A percentile compares a stretch with the other conserved stretches of the same genome.
Evolutionary conservation across 805 yeast genomes (phyloP).

Genomic region (Kazachstania martiniae): DNA sequence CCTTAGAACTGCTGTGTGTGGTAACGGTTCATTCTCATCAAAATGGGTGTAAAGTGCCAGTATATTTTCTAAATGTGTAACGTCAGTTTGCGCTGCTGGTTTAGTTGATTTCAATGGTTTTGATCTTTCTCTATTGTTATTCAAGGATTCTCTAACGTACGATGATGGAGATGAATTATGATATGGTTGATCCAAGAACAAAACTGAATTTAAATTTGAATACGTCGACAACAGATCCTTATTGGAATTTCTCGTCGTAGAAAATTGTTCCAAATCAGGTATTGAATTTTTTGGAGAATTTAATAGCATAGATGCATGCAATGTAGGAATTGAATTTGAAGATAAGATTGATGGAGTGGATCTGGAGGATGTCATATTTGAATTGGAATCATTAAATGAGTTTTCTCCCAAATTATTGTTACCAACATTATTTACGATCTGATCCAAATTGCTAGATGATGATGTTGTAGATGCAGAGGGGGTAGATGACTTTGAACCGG

Average conservation of each 20-base stretch:
- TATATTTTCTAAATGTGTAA: constrained; percentile 11
- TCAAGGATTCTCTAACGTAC: no score
- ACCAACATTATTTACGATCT: no score
- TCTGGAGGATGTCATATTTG: no score
- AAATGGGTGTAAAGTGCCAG: constrained; percentile 17
- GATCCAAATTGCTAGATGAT: no score
- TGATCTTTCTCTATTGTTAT: background rate
- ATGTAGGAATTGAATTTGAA: no score
- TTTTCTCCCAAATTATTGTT: no score
- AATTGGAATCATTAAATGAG: no score
- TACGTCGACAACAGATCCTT: background rate
- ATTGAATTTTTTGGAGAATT: background rate
- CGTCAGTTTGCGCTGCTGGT: constrained; percentile 1
- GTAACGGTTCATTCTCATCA: constrained; percentile 19
- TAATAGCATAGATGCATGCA: background rate
- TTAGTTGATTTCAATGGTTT: background rate
- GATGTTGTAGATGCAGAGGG: no score
- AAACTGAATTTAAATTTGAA: no score
- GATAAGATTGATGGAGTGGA: no score
- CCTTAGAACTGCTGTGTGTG: constrained; percentile 19
- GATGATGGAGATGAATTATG: background rate
- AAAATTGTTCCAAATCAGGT: constrained; percentile 3
- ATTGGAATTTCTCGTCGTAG: background rate
- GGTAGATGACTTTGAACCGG: no score
- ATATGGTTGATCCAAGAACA: background rate